Evolutionary conservation across 768 basidiomycete species (phyloP).

Genomic region (Trametopsis cervina): DNA sequence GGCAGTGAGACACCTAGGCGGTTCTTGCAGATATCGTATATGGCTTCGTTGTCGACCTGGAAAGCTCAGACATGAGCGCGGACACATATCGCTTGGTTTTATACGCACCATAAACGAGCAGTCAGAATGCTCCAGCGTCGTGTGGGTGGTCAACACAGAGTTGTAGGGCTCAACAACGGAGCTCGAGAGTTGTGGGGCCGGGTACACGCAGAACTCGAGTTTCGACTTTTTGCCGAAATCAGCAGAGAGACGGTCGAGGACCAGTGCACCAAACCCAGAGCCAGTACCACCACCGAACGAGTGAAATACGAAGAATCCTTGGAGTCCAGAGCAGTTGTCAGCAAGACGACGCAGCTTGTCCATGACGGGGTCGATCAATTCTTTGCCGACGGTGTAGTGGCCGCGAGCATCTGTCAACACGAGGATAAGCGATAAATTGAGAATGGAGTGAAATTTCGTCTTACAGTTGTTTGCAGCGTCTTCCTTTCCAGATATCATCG

Average conservation of each 20-base stretch:
- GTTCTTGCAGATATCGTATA: slow-evolving; percentile 99
- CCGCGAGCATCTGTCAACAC: slow-evolving; percentile 78
- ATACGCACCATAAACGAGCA: slow-evolving; percentile 92
- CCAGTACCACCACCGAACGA: slow-evolving; percentile 99
- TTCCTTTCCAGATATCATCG: slow-evolving; percentile 95
- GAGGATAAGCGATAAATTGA: slow-evolving; percentile 6
- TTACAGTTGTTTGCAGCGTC: slow-evolving; percentile 99
- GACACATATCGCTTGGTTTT: slow-evolving; percentile 6
- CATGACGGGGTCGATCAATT: slow-evolving; percentile 93
- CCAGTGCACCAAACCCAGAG: slow-evolving; percentile 94
- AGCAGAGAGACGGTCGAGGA: slow-evolving; percentile 90
- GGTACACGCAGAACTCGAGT: slow-evolving; percentile 96
- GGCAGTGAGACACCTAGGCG: slow-evolving; percentile 81
- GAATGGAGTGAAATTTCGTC: slow-evolving; percentile 19
- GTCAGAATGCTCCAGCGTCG: slow-evolving; percentile 97
- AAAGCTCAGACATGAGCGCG: slow-evolving; percentile 4
- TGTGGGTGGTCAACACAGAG: slow-evolving; percentile 94
- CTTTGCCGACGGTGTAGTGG: slow-evolving; percentile 98
- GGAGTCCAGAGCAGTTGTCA: slow-evolving; percentile 94
- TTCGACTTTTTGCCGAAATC: slow-evolving; percentile 99
- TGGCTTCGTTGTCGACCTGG: slow-evolving; percentile 97
- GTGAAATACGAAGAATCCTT: slow-evolving; percentile 99
- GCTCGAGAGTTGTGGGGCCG: slow-evolving; percentile 86
- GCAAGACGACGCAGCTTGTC: slow-evolving; percentile 92
- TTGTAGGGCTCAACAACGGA: slow-evolving; percentile 99